phyloP scores from a whole-genome alignment of 768 basidiomycete species.

The Tulasnella sp. region DNA sequence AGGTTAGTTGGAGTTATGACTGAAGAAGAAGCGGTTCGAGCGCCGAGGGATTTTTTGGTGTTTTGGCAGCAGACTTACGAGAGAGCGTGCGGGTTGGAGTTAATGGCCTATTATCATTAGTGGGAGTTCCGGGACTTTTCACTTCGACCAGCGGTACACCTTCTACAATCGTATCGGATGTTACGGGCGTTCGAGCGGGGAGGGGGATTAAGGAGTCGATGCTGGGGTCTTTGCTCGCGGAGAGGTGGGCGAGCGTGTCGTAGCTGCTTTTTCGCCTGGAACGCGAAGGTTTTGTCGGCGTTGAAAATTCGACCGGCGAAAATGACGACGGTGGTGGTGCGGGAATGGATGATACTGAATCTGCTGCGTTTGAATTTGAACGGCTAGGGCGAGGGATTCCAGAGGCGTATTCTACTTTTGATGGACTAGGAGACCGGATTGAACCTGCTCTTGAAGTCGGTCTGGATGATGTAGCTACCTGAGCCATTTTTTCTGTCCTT shows the following conservation, averaged over 20 bases:
- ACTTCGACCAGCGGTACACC: constrained; percentile 63
- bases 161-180: constrained; percentile 51
- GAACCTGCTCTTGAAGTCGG: constrained; percentile 12
- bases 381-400: background rate
- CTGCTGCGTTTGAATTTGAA: background rate
- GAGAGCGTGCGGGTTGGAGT: constrained; percentile 77
- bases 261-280: constrained; percentile 23
- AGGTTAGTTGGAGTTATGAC: background rate
- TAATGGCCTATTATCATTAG: constrained; percentile 50
- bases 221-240: constrained; percentile 12
- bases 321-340: constrained; percentile 9
- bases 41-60: background rate
- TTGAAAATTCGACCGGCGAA: background rate
- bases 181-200: constrained; percentile 10
- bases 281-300: background rate
- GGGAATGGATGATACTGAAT: background rate
- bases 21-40: constrained; percentile 24
- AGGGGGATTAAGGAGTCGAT: constrained; percentile 17
- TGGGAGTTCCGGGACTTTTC: constrained; percentile 38
- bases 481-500: constrained; percentile 14
- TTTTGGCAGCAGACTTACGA: constrained; percentile 51
- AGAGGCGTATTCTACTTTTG: background rate
- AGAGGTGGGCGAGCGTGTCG: constrained; percentile 18
- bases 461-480: constrained; percentile 20
- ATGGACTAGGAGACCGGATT: constrained; percentile 22